phyloP scores from a whole-genome alignment of 2,329 filamentous ascomycete species.

The Claviceps sp. region DNA sequence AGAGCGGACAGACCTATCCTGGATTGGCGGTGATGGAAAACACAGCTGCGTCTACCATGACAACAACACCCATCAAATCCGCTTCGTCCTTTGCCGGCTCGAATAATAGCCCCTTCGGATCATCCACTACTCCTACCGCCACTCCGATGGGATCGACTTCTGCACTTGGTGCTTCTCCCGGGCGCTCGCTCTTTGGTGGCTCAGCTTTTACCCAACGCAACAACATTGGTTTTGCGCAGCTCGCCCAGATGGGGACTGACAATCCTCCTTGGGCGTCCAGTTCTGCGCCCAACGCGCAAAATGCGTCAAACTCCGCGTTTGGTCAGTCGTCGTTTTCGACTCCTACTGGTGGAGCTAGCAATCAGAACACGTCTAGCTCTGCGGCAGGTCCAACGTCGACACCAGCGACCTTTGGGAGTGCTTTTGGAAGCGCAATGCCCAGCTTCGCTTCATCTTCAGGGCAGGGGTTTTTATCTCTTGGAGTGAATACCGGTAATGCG shows the following conservation, averaged over 20 bases:
- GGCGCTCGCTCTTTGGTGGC: slow-evolving; percentile 31
- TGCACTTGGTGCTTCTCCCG: slow-evolving; percentile 17
- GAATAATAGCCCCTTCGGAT: slow-evolving; percentile 27
- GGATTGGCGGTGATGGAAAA: slow-evolving; percentile 44
- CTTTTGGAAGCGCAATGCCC: too few species aligned
- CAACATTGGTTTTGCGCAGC: slow-evolving; percentile 39
- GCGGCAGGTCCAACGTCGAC: slow-evolving; percentile 16
- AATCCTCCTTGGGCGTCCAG: slow-evolving; percentile 39
- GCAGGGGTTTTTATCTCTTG: slow-evolving; percentile 41
- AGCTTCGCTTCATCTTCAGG: slow-evolving; percentile 42
- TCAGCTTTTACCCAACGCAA: slow-evolving; percentile 37
- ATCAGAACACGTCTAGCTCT: slow-evolving; percentile 25
- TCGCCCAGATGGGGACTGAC: slow-evolving; percentile 33
- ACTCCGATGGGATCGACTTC: slow-evolving; percentile 26
- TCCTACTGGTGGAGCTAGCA: slow-evolving; percentile 21
- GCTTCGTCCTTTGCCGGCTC: slow-evolving; percentile 19
- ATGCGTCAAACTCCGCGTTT: slow-evolving; percentile 30
- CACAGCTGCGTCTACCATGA: slow-evolving; percentile 9
- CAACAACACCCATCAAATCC: slow-evolving; percentile 16
- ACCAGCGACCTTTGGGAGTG: slow-evolving; percentile 25
- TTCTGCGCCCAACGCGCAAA: slow-evolving; percentile 2
- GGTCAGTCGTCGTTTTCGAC: slow-evolving; percentile 39
- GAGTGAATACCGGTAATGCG: slow-evolving; percentile 19
- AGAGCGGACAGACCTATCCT: slow-evolving; percentile 57
- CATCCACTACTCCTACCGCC: slow-evolving; percentile 19